Conservation (phyloP, 176 grass and related monocot genomes). For the Triticum aestivum region DNA sequence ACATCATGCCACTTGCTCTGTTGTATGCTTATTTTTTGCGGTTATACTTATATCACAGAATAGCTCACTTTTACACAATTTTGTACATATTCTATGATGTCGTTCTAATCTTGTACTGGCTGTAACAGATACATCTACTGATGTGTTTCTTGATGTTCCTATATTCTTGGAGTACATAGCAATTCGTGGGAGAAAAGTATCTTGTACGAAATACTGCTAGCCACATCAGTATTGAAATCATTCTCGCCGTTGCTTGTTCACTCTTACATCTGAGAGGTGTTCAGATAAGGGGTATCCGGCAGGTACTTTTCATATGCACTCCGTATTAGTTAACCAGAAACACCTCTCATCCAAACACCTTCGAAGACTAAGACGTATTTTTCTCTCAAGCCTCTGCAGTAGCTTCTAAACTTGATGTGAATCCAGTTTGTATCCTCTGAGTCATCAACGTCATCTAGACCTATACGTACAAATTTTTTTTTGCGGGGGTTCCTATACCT, state of each 20-base stretch:
- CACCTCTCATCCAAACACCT: too few species aligned
- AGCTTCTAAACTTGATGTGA: neutral
- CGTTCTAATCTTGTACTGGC: neutral
- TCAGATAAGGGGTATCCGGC: too few species aligned
- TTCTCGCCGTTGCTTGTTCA: neutral
- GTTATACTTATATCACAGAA: neutral
- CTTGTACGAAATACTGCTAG: neutral
- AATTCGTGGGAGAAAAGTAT: neutral
- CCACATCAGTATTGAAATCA: neutral
- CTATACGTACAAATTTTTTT: neutral
- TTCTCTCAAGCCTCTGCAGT: neutral
- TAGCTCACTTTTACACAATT: neutral
- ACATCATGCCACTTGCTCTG: slow-evolving; percentile 22
- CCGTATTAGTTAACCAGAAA: too few species aligned
- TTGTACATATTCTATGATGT: slow-evolving; percentile 1
- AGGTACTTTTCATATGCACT: too few species aligned
- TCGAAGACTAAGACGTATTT: too few species aligned
- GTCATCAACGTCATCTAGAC: neutral
- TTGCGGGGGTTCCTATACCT: neutral
- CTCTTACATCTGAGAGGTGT: too few species aligned
- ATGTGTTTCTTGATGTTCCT: neutral
- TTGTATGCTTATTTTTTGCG: slow-evolving; percentile 22
- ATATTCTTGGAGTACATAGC: neutral
- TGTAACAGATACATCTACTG: neutral
- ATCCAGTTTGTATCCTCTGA: neutral